Percentiles rank a stretch among this genome's conserved stretches.
Evolutionary conservation across 352 stramenopile species (phyloP).

Genomic region (Phytophthora sp.): DNA sequence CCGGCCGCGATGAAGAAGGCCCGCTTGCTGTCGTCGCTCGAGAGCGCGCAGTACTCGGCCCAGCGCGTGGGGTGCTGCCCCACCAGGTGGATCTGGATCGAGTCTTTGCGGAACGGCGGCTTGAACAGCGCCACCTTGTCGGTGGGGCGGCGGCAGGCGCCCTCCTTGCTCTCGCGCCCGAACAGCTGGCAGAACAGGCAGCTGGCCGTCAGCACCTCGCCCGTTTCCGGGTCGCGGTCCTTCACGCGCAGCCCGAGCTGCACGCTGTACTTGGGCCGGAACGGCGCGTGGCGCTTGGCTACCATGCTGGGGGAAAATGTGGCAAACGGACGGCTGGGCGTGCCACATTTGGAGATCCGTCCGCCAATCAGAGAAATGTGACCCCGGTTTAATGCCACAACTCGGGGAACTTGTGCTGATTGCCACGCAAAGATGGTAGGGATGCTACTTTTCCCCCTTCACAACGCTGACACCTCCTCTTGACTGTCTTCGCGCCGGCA

Average conservation of each 20-base stretch:
- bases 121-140: constrained; percentile 73
- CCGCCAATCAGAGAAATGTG: too few species aligned
- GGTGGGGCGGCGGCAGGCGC: constrained; percentile 46
- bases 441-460: too few species aligned
- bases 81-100: constrained; percentile 64
- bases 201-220: constrained; percentile 43
- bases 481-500: too few species aligned
- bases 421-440: too few species aligned
- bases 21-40: constrained; percentile 49
- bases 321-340: too few species aligned
- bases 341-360: too few species aligned
- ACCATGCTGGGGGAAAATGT: background rate
- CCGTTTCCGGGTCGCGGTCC: constrained; percentile 41
- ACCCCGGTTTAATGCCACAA: too few species aligned
- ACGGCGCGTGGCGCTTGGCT: constrained; percentile 21
- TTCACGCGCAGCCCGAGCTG: constrained; percentile 30
- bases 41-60: constrained; percentile 48
- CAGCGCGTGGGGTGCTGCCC: constrained; percentile 59
- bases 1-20: constrained; percentile 51
- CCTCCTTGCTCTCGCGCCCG: constrained; percentile 51
- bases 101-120: constrained; percentile 65
- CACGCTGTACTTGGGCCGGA: constrained; percentile 25
- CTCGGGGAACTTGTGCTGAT: too few species aligned
- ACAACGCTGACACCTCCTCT: too few species aligned
- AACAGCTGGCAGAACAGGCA: constrained; percentile 75